Conservation (phyloP, 148 eudicot species). For the Amaranthus palmeri region DNA sequence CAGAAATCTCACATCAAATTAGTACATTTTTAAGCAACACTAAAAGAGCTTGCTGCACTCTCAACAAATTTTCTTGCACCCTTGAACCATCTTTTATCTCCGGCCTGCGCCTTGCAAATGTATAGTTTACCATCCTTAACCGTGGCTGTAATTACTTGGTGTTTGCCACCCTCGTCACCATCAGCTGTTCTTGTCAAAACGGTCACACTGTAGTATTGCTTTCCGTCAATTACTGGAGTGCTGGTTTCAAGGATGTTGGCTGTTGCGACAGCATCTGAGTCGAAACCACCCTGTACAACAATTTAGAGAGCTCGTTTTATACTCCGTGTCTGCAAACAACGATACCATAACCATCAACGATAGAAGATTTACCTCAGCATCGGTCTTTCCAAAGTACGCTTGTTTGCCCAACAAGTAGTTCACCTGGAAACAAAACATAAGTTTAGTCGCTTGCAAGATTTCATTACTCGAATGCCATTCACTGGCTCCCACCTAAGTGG, state of each 20-base stretch:
- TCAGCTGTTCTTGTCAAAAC: constrained; percentile 96
- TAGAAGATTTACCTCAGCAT: constrained; percentile 59
- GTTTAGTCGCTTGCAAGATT: constrained; percentile 2
- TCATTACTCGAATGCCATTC: too few species aligned
- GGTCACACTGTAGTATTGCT: constrained; percentile 59
- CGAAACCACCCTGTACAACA: constrained; percentile 82
- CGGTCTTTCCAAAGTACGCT: constrained; percentile 87
- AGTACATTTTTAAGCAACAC: constrained; percentile 52
- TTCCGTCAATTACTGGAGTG: constrained; percentile 53
- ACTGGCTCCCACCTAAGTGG: too few species aligned
- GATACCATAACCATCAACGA: background rate
- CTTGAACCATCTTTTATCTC: constrained; percentile 99
- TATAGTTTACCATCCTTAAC: constrained; percentile 74
- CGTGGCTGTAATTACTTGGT: constrained; percentile 76
- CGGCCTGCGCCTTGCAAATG: constrained; percentile 99
- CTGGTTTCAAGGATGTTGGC: constrained; percentile 75
- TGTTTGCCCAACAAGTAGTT: constrained; percentile 81
- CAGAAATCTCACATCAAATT: constrained; percentile 17
- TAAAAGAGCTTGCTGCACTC: constrained; percentile 67
- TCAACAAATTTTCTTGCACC: constrained; percentile 89
- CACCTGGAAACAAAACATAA: constrained; percentile 37
- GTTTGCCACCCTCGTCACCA: constrained; percentile 97
- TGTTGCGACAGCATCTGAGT: constrained; percentile 62
- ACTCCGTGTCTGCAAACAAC: background rate
- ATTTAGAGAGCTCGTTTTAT: background rate